Base-by-base conservation (phyloP, 108 stramenopile genomes). In the Skeletonema tropicum region DNA sequence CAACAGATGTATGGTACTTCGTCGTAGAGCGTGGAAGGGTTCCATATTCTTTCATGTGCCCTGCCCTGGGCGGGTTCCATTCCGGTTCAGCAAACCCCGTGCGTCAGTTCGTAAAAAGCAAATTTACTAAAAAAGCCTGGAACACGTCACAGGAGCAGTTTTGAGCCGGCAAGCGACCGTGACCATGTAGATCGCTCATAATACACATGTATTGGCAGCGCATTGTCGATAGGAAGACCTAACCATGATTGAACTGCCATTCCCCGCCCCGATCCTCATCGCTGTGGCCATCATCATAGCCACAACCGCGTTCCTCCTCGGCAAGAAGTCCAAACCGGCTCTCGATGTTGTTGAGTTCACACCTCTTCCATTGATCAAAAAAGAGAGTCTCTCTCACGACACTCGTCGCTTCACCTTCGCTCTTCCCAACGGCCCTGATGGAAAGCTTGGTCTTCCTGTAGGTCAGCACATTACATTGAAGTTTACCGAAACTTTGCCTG, bases 381-480 rank as follows among this genome's bases (percentile, higher is more conserved):
- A 94, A 69, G 89, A 96, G 68, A 77, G 68, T 1, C 46, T 99
- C 13, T 93, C 91, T 33, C 98, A 98, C 80, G 97, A 99, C 79
- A 97, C 96, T 10, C 83, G 92, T 35, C 79, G 82, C 49, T 98
- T 98, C 69, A 97, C 97, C n/a, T 97, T 99, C 70, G 94, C 78
- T 9, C 73, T 98, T 8, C 97, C 91, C 13, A 71, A 82, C 14
- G 79, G 80, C 29, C 84, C 87, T 3, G 55, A 71, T 33, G 84
- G 84, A 32, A 49, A 87, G 14, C 85, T 99, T n/a, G 98, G 98
- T 10, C 76, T 99, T 59, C 97, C 98, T 14, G 92, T 96, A 15
- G 98, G 98, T n/a, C 97, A 99, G 79, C 98, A 99, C 72, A 91
- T 99, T 38, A 86, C 94, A 4, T 81, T 99, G 21, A 88, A 88